A percentile compares a stretch with the other conserved stretches of the same genome.
Evolutionary conservation across 768 basidiomycete species (phyloP).

Genomic region (Tylopilus felleus): DNA sequence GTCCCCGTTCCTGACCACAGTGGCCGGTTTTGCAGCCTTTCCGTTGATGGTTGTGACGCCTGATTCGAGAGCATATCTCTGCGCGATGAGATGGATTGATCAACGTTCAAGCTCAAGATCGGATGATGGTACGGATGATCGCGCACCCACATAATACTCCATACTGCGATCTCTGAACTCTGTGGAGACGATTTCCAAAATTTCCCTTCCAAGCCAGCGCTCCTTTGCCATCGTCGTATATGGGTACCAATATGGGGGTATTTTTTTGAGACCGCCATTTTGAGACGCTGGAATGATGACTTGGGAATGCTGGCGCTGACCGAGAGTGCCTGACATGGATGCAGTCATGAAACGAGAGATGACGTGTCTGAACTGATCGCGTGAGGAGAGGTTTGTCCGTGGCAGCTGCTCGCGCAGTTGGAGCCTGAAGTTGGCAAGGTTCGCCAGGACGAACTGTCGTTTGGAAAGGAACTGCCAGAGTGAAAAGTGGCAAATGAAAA

Average conservation of each 20-base stretch:
- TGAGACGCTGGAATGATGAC: slow-evolving; percentile 11
- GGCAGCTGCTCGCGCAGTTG: slow-evolving; percentile 32
- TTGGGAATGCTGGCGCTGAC: slow-evolving; percentile 27
- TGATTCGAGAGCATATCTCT: slow-evolving; percentile 77
- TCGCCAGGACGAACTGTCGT: slow-evolving; percentile 31
- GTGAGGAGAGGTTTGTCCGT: slow-evolving; percentile 47
- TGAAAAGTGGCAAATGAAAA: background rate
- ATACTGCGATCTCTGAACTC: slow-evolving; percentile 92
- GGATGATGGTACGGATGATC: background rate
- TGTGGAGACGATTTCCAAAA: slow-evolving; percentile 89
- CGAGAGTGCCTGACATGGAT: slow-evolving; percentile 39
- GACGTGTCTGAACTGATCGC: slow-evolving; percentile 56
- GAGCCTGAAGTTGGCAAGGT: slow-evolving; percentile 24
- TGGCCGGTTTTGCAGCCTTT: slow-evolving; percentile 73
- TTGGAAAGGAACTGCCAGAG: slow-evolving; percentile 18
- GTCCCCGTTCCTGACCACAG: slow-evolving; percentile 82
- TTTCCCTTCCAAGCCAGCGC: slow-evolving; percentile 83
- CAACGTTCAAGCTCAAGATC: slow-evolving; percentile 1
- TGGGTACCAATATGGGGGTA: slow-evolving; percentile 88
- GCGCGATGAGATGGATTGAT: background rate
- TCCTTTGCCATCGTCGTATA: slow-evolving; percentile 92
- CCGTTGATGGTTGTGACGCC: slow-evolving; percentile 97
- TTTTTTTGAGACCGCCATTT: slow-evolving; percentile 63
- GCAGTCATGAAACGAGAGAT: slow-evolving; percentile 50
- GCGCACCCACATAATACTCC: slow-evolving; percentile 85